Percentiles rank a stretch among this genome's conserved stretches.
Conservation (phyloP, 2,329 filamentous ascomycete genomes). For the Acephala macrosclerotiorum region DNA sequence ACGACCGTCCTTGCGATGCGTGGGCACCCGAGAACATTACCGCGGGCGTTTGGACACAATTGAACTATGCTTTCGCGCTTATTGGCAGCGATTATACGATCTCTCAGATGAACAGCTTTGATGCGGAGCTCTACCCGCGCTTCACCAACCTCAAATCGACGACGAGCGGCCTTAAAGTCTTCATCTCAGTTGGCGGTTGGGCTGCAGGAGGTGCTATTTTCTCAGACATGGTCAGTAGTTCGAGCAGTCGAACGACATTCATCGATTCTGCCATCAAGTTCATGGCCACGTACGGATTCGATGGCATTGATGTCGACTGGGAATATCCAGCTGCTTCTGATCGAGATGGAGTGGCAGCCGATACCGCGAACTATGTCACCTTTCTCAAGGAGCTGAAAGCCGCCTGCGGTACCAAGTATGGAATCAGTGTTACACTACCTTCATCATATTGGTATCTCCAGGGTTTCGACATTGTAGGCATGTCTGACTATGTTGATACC, state of each 20-base stretch:
- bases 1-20: constrained; percentile 18
- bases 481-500: constrained; percentile 39
- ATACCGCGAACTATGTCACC: constrained; percentile 45
- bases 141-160: constrained; percentile 30
- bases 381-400: constrained; percentile 31
- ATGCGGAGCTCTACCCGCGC: constrained; percentile 15
- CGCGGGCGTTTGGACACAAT: constrained; percentile 34
- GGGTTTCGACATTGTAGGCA: constrained; percentile 40
- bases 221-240: constrained; percentile 39
- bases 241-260: constrained; percentile 45
- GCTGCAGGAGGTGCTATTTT: constrained; percentile 42
- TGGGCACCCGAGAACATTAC: constrained; percentile 36
- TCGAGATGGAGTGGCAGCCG: constrained; percentile 46
- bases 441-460: constrained; percentile 45
- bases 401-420: constrained; percentile 38
- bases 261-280: constrained; percentile 49
- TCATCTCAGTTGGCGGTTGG: constrained; percentile 31
- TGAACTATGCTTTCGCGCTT: constrained; percentile 49
- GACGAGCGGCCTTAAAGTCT: constrained; percentile 25
- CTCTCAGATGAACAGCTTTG: constrained; percentile 36
- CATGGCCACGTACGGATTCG: constrained; percentile 50
- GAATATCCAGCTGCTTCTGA: constrained; percentile 49
- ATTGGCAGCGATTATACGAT: constrained; percentile 47
- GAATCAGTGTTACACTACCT: constrained; percentile 46
- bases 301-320: constrained; percentile 57